Evolutionary conservation across 2,329 filamentous ascomycete genomes (phyloP).

Genomic region (Alternaria metachromatica): DNA sequence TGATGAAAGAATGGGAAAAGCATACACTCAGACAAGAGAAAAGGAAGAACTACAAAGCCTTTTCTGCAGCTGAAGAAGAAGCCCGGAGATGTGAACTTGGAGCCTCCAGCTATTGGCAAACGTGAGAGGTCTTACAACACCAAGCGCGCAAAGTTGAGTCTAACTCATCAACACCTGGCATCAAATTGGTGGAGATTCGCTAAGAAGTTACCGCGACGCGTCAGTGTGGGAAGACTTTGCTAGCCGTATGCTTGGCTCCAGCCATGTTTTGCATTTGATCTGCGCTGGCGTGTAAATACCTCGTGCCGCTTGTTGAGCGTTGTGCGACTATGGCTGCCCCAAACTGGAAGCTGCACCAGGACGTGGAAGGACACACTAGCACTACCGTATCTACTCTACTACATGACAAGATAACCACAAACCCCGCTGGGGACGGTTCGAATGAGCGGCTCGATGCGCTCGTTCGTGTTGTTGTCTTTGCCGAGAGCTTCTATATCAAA

Average conservation of each 20-base stretch:
- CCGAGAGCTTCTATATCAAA: constrained; percentile 50
- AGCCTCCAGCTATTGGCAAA: constrained; percentile 33
- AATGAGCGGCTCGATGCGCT: constrained; percentile 53
- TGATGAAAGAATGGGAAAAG: constrained; percentile 45
- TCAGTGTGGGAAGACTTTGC: background rate
- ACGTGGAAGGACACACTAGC: constrained; percentile 51
- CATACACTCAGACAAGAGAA: constrained; percentile 33
- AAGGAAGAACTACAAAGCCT: constrained; percentile 22
- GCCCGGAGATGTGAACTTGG: constrained; percentile 35
- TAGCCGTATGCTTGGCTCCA: background rate
- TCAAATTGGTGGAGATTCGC: background rate
- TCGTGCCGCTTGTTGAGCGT: background rate
- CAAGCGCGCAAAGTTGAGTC: background rate
- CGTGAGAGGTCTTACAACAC: background rate
- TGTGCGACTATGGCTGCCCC: background rate
- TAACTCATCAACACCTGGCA: background rate
- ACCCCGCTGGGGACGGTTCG: constrained; percentile 49
- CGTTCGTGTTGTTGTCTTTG: constrained; percentile 48
- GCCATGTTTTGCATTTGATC: background rate
- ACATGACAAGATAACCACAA: constrained; percentile 48
- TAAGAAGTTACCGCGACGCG: background rate
- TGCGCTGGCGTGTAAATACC: background rate
- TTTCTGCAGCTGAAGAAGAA: constrained; percentile 25
- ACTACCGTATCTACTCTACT: constrained; percentile 53
- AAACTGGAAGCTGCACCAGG: constrained; percentile 54